Evolutionary conservation across 805 yeast genomes (phyloP), one percentile per base, ranked within the genome.

Genomic region (Lachancea lanzarotensis): DNA sequence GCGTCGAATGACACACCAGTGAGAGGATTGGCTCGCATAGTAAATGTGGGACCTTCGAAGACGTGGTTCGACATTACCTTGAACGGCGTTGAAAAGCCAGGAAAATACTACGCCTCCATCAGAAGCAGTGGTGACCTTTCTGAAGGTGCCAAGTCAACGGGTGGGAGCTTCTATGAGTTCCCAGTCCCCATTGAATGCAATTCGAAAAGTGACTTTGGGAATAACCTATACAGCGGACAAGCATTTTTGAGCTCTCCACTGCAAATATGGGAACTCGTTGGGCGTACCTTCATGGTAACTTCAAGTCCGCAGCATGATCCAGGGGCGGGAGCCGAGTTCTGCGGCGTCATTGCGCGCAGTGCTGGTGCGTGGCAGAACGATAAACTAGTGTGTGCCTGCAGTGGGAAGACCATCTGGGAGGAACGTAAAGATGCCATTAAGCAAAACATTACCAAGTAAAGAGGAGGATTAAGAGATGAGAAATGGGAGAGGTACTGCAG

Each of bases 291-390:
- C 40, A 68, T 70, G 7, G 57, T 73, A 8, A 55, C 65, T 12
- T 40, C 52, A 1, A 45, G 48, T 20, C 46, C 50, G 1, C 52
- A 53, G 6, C 54, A 54, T 12, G 46, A 39, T 0, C 53, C 51
- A 7, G 45, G 51, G 39, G 53, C 65, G 25, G 72, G 67, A 32
- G 60, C 68, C 35, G 70, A 74, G 15, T 45, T 65, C 5, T 82
- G 81, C 40, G 98, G 98, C 26, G 95, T 91, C 19, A 79, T 93
- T 59, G 98, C 98, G 1, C 76, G 98, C 57, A 84, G 95, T 56
- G 98, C 98, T 1, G 98, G 98, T 13, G 85, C 81, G 20, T 93
- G 98, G 97, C 95, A 91, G 60, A 93, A 93, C 66, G 86, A 84
- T 54, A 91, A 91, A 66, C 81, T 81, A 48, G 95, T 91, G 2